phyloP scores from a whole-genome alignment of 2,329 filamentous ascomycete genomes.

The Dendrostoma leiphaemia region DNA sequence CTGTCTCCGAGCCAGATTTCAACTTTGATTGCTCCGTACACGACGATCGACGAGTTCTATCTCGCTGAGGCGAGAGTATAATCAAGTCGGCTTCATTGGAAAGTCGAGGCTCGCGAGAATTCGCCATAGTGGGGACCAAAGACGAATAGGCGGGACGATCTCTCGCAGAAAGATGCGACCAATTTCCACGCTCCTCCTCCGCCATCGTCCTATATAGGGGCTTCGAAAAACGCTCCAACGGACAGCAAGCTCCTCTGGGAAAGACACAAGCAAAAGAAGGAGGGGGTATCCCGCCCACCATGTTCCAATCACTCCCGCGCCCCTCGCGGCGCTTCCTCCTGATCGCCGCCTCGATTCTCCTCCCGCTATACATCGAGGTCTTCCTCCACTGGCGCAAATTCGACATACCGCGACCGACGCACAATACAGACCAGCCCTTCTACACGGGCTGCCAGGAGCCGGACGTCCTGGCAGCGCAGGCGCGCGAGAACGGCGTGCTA shows the following conservation, averaged over 20 bases:
- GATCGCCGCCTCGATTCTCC: slow-evolving; percentile 30
- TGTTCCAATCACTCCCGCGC: slow-evolving; percentile 25
- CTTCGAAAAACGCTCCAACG: too few species aligned
- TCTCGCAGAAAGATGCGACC: too few species aligned
- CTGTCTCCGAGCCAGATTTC: too few species aligned
- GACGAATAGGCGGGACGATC: too few species aligned
- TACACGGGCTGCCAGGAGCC: slow-evolving; percentile 39
- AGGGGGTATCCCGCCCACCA: slow-evolving; percentile 36
- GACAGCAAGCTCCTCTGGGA: too few species aligned
- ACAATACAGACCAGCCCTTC: slow-evolving; percentile 39
- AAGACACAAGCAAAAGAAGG: slow-evolving; percentile 19
- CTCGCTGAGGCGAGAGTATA: too few species aligned
- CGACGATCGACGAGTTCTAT: too few species aligned
- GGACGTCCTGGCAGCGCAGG: slow-evolving; percentile 24
- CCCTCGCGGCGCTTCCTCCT: slow-evolving; percentile 16
- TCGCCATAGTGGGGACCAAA: too few species aligned
- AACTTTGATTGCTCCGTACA: too few species aligned
- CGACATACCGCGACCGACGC: slow-evolving; percentile 31
- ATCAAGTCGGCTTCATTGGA: too few species aligned
- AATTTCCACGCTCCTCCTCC: too few species aligned
- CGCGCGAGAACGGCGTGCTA: slow-evolving; percentile 42
- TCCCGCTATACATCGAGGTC: slow-evolving; percentile 32
- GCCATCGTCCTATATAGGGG: not conserved
- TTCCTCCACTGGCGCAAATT: slow-evolving; percentile 33
- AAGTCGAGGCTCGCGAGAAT: too few species aligned